Evolutionary conservation across 2,329 filamentous ascomycete species (phyloP).

Genomic region (Cladorrhinum sp.): DNA sequence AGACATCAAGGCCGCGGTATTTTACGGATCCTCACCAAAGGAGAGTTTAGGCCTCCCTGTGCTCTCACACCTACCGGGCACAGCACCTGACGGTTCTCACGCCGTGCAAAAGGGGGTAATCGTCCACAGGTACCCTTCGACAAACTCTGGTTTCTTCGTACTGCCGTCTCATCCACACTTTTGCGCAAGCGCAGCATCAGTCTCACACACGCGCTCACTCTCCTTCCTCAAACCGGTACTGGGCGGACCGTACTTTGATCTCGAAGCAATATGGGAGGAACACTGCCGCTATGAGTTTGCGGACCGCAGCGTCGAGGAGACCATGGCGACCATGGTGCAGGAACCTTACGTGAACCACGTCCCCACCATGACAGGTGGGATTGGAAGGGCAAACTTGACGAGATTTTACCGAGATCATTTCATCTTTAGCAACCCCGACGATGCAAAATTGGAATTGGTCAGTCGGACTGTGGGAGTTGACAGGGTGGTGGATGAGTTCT

Average conservation of each 20-base stretch:
- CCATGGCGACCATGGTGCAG: slow-evolving; percentile 78
- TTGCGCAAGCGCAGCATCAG: slow-evolving; percentile 50
- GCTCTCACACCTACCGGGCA: slow-evolving; percentile 21
- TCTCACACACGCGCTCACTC: slow-evolving; percentile 65
- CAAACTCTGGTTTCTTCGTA: slow-evolving; percentile 44
- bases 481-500: slow-evolving; percentile 68
- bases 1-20: slow-evolving; percentile 17
- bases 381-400: slow-evolving; percentile 61
- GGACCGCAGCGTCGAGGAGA: slow-evolving; percentile 65
- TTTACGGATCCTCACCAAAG: slow-evolving; percentile 17
- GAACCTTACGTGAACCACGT: slow-evolving; percentile 79
- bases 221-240: slow-evolving; percentile 62
- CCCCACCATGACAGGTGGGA: slow-evolving; percentile 67
- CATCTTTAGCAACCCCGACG: slow-evolving; percentile 68
- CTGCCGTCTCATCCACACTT: slow-evolving; percentile 51
- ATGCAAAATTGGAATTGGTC: slow-evolving; percentile 65
- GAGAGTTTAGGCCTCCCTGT: slow-evolving; percentile 10
- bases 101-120: slow-evolving; percentile 1
- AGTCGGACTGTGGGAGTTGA: slow-evolving; percentile 71
- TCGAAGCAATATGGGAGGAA: slow-evolving; percentile 77
- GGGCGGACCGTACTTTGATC: slow-evolving; percentile 66
- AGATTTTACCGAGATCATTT: slow-evolving; percentile 72
- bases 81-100: not conserved
- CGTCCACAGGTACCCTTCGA: slow-evolving; percentile 43
- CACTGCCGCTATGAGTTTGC: slow-evolving; percentile 71